Base-by-base conservation (phyloP, 495 filamentous ascomycete species). In the Tetracladium marchalianum region DNA sequence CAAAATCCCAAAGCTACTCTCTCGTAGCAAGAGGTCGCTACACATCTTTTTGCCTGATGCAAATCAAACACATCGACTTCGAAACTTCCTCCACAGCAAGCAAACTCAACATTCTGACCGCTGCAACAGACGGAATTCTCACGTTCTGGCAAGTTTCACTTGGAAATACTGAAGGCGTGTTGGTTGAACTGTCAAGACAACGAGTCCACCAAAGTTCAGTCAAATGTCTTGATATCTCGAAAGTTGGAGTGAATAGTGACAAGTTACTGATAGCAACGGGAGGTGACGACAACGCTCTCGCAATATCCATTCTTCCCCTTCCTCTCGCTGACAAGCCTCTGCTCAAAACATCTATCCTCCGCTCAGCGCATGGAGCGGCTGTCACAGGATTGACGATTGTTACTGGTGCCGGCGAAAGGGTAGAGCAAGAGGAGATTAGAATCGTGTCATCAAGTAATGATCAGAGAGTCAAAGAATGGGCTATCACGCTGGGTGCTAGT, bases 231-330 rank as follows among this genome's bases (percentile, higher is more conserved):
- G 64, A 66, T 22, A 22, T 48, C 12, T 16, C 46, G 3, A 8
- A 50, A 69, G 1, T 46, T 54, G 2, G 13, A 2, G 19, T 15
- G 9, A 19, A 1, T 0, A 31, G 19, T 9, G 31, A 45, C 2
- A 45, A 46, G 0, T 46, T 55, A 1, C 71, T 66, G 24, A 31
- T 90, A 8, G 58, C 81, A n/a, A 82, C 84, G 0, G 87, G 84
- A 12, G 85, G 90, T 5, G 90, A 96, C 52, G 90, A 94, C 54
- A 88, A 89, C 52, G 80, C 83, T 3, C 55, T 95, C 0, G 75
- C 72, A 0, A 54, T 90, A 9, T 72, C 78, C 1, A 32, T 54
- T 7, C 53, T 49, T 11, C 16, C 31, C 1, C 16, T 31, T 41
- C 18, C 22, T 52, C 32, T 51, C 42, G 5, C 13, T n/a, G n/a